Percentiles rank a stretch among this genome's conserved stretches.
Evolutionary conservation across 495 filamentous ascomycete genomes (phyloP).

Genomic region (Penicillium ucsense): DNA sequence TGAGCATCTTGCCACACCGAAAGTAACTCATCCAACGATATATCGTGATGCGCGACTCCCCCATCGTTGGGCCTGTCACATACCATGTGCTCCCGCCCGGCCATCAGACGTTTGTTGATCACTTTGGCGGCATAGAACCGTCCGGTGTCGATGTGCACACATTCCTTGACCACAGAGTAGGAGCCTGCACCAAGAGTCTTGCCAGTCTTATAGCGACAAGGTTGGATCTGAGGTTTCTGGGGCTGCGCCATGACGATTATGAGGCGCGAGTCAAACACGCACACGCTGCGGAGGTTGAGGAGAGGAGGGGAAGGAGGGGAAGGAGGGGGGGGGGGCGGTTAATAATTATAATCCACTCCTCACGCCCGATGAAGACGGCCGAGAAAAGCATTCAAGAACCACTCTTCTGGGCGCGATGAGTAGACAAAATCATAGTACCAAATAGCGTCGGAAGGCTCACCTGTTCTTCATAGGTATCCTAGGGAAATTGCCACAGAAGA

Average conservation of each 20-base stretch:
- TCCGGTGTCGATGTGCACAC: conserved; percentile 96
- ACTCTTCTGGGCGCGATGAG: too few relatives aligned
- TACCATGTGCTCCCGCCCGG: conserved; percentile 97
- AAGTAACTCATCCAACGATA: too few relatives aligned
- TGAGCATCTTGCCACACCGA: not conserved
- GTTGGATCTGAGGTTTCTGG: conserved; percentile 56
- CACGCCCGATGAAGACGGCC: not conserved
- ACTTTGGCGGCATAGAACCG: conserved; percentile 98
- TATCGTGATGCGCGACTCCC: too few relatives aligned
- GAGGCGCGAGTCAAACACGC: too few relatives aligned
- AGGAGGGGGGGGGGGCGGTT: not conserved
- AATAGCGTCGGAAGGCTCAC: too few relatives aligned
- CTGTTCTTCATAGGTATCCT: too few relatives aligned
- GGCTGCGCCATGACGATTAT: conserved; percentile 28
- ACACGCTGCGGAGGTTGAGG: too few relatives aligned
- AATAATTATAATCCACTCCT: too few relatives aligned
- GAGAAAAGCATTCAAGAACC: too few relatives aligned
- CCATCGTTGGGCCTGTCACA: too few relatives aligned
- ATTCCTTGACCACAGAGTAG: conserved; percentile 99
- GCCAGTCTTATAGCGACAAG: conserved; percentile 92
- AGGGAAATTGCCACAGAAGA: too few relatives aligned
- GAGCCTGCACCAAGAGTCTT: conserved; percentile 94
- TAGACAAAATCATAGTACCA: too few relatives aligned
- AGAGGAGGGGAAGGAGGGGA: not conserved
- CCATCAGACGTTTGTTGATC: conserved; percentile 98